Base-by-base conservation (phyloP, 768 basidiomycete species). In the Lentinula guzmanii region DNA sequence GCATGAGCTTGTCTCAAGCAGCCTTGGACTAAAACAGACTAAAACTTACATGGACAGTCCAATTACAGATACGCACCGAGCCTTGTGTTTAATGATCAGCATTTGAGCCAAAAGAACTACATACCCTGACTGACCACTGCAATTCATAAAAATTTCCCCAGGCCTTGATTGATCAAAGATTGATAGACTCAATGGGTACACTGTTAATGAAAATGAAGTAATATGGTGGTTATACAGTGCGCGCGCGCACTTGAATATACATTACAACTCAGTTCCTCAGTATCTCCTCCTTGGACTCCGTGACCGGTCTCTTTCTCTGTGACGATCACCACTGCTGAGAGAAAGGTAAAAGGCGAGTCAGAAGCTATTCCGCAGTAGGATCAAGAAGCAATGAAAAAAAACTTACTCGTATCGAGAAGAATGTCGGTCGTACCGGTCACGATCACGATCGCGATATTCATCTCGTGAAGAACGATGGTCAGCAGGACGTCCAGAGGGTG, bases 321-420 rank as follows among this genome's bases (percentile, higher is more conserved):
- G 82, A 74, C 87, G 83, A 76, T 89, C 87, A 68, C 86, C 85
- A 31, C 41, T 33, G 13, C 18, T 28, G 15, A 39, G 1, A 34
- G 72, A 64, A 67, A 39, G 69, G 59, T 60, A 55, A 34, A 35
- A 60, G 57, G 52, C 61, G 42, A 68, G 69, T 64, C 64, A 66
- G 58, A 71, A 73, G 39, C 68, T 72, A 68, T 65, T 35, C 61
- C 57, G 51, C 58, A 62, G 65, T 52, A 65, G 63, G 66, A 18
- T 33, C 58, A 42, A 57, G 62, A 65, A 68, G 28, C 28, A 65
- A 65, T 69, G 61, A 5, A 67, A 61, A 61, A 62, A 61, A 62
- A 80, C 87, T 82, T 66, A 89, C 86, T 91, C 88, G 69, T 90
- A 88, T 63, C 91, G 83, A 58, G 82, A 78, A 65, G 80, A 75